Evolutionary conservation across 371 early-diverging fungal species (phyloP), one percentile per base, ranked within the genome.

Genomic region (Mucor saturninus): DNA sequence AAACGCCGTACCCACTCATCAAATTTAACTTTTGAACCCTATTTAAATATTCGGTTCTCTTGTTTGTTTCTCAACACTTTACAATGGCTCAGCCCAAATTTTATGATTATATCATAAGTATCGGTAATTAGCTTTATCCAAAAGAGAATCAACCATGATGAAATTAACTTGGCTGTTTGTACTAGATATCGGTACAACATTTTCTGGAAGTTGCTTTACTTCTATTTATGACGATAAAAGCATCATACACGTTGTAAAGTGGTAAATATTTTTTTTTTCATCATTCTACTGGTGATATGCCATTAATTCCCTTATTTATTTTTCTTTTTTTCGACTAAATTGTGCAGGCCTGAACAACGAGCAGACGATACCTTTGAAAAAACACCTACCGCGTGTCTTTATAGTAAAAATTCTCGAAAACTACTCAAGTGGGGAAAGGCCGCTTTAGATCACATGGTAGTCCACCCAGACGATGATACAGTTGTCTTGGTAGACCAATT

Each of bases 111-210:
- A 43, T 56, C 13, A 56, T 56, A 4, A 56, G 56, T 43, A 56
- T 56, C 40, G 56, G 56, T 56, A 31, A 29, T n/a, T 28, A 29
- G 43, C 11, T 14, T 40, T 15, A 39, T 21, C 28, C 10, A 39
- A 28, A 40, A 9, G 2, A 40, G 26, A 35, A 15, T 1, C 14
- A 31, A 9, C 5, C 28, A 5, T 15, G 2, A 45, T 15, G 13
- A 15, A 3, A n/a, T 57, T 21, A 21, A 21, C 21, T 21, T 21
- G 21, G 1, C 21, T 21, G 21, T 21, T 21, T 21, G 21, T 21
- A 21, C 1, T 21, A 62, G 62, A 62, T 54, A 7, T 62, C 10
- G 62, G 62, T 30, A 62, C 48, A 14, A 62, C 62, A 13, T 62
- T 46, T 55, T 62, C 62, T 26, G 62, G 62, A 28, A 55, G 46